Base-by-base conservation (phyloP, 306 rosid species). In the Cicer cuneatum region DNA sequence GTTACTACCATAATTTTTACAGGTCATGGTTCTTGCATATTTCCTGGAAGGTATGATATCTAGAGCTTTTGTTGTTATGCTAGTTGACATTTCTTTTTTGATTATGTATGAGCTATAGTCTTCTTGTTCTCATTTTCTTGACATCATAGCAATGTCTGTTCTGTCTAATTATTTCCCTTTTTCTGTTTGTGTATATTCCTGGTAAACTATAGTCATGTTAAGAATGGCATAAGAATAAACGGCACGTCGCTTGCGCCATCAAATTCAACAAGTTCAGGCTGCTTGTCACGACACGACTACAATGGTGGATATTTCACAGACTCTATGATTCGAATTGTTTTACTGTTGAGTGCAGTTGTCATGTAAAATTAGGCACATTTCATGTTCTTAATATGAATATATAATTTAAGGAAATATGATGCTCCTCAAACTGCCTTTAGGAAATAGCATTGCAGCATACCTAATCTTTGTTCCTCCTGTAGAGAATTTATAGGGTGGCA, bases 21-120 rank as follows among this genome's bases (percentile, higher is more conserved):
- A 92, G 98, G 94, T 80, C 90, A 86, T 59, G 92, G 89, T 67
- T 80, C 96, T 38, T 92, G 98, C 51, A 78, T 73, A 72, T 87
- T 90, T 83, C 92, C 92, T 1, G 96, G 98, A 83, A 92, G 98
- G 98, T 92, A 87, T 38, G 70, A 56, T 69, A 65, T 69, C 66
- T 77, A 60, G 10, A 66, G 52, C 46, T 29, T 71, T 52, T 13
- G 15, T 15, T 54, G 2, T 29, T 29, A 5, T 29, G 35, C 43
- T 58, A n/a, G 11, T 48, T 65, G 18, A 12, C 57, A 69, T 60
- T 60, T 57, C 57, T 38, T 72, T 72, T 52, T 49, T 1, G 9
- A 66, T 45, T 66, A 40, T 39, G 35, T 29, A 49, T 40, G 41
- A 49, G 61, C 53, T 33, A 42, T 4, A 29, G 5, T 29, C 35